phyloP scores from a whole-genome alignment of 768 basidiomycete genomes.

The Hygrophorus russula region DNA sequence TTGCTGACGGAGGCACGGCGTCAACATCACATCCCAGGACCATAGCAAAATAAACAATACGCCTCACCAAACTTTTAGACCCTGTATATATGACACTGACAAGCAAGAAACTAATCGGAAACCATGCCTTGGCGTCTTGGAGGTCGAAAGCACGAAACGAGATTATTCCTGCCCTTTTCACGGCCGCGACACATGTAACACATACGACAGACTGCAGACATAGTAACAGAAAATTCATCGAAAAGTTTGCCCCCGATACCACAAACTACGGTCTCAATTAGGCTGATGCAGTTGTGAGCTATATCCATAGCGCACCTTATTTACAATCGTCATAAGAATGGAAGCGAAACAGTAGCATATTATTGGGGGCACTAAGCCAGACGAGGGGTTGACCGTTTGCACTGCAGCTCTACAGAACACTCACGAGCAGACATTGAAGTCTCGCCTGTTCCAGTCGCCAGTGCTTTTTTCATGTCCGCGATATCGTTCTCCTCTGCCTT shows the following conservation, averaged over 20 bases:
- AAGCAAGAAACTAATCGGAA: constrained; percentile 86
- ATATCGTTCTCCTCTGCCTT: constrained; percentile 17
- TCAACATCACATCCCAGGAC: not conserved
- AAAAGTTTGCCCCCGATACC: constrained; percentile 86
- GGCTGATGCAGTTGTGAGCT: not conserved
- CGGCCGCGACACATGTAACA: constrained; percentile 57
- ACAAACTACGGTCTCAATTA: constrained; percentile 52
- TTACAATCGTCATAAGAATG: constrained; percentile 94
- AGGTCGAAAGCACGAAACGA: constrained; percentile 76
- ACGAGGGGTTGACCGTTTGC: too few species aligned
- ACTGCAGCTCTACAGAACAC: constrained; percentile 4
- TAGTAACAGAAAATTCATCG: constrained; percentile 93
- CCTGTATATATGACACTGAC: constrained; percentile 97
- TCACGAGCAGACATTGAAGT: constrained; percentile 18
- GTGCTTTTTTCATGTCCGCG: constrained; percentile 41
- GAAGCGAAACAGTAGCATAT: constrained; percentile 85
- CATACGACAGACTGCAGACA: constrained; percentile 89
- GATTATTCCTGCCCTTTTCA: constrained; percentile 71
- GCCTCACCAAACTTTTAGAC: constrained; percentile 84
- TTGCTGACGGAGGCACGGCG: constrained; percentile 47
- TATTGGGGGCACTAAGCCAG: constrained; percentile 59
- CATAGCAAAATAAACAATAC: constrained; percentile 8
- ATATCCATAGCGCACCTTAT: constrained; percentile 54
- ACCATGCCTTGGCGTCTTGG: constrained; percentile 85
- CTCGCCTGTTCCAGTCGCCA: constrained; percentile 16